A percentile compares a stretch with the other conserved stretches of the same genome.
These are phyloP conservation scores for Noccaea bulbosa DNA, from an alignment of 345 rosid species.

Conservation along the genomic window DNA sequence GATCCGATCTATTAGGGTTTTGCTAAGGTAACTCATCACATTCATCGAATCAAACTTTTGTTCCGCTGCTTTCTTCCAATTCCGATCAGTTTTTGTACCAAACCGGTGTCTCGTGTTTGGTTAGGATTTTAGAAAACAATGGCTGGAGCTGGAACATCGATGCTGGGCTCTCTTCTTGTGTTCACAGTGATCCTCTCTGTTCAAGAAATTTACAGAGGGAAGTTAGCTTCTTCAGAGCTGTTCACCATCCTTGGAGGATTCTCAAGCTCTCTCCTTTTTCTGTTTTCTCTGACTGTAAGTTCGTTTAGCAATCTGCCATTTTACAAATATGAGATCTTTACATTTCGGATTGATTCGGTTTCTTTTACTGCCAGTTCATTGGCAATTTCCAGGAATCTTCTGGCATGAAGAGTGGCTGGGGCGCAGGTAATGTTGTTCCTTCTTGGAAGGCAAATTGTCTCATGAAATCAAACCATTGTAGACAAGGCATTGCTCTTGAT, in stretches of 20 bases:
- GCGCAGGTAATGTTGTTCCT: slow-evolving; percentile 57
- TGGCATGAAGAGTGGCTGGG: slow-evolving; percentile 88
- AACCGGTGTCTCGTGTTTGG: slow-evolving; percentile 34
- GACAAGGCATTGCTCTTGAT: neutral
- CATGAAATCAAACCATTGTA: neutral
- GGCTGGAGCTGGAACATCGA: slow-evolving; percentile 83
- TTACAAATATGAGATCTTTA: slow-evolving; percentile 52
- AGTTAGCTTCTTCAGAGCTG: slow-evolving; percentile 76
- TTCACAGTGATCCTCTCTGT: slow-evolving; percentile 74
- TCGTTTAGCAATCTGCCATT: neutral
- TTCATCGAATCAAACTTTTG: neutral
- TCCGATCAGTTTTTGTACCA: slow-evolving; percentile 41
- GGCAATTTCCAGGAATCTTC: slow-evolving; percentile 66
- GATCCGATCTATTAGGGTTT: slow-evolving; percentile 15
- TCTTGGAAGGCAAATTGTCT: slow-evolving; percentile 8
- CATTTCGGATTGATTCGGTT: neutral
- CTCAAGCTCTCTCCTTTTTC: slow-evolving; percentile 80
- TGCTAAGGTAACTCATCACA: slow-evolving; percentile 21
- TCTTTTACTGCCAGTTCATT: slow-evolving; percentile 58
- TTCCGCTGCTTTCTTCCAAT: neutral
- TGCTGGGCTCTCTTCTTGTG: slow-evolving; percentile 65
- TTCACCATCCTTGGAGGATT: slow-evolving; percentile 89
- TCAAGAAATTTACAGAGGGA: slow-evolving; percentile 71
- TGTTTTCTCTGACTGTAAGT: slow-evolving; percentile 70
- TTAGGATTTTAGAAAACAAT: slow-evolving; percentile 45